A percentile compares a stretch with the other conserved stretches of the same genome.
Conservation (phyloP, 2,329 filamentous ascomycete genomes). For the Colletotrichum liaoningense region DNA sequence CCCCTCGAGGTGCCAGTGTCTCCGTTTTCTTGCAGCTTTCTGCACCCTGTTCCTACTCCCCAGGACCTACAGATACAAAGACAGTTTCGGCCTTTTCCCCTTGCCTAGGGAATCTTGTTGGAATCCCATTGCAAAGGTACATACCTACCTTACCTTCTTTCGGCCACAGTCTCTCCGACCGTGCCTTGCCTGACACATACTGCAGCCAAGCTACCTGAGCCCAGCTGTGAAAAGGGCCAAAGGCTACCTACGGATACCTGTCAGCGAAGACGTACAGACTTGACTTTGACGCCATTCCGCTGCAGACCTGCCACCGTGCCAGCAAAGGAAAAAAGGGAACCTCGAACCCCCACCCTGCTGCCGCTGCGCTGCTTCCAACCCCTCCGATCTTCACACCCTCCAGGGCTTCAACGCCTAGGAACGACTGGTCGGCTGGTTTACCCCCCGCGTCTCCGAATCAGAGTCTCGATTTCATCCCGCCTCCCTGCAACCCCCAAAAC, state of each 20-base stretch:
- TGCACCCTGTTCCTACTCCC: background rate
- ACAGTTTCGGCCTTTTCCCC: background rate
- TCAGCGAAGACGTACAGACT: background rate
- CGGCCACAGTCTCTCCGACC: background rate
- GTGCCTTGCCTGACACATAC: background rate
- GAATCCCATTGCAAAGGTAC: too few species aligned
- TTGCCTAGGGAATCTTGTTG: background rate
- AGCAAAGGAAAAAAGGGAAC: slow-evolving; percentile 1
- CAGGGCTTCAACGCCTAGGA: background rate
- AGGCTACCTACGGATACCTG: background rate
- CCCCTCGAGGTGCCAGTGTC: slow-evolving; percentile 17
- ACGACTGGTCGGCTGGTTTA: slow-evolving; percentile 15
- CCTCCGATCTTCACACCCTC: slow-evolving; percentile 23
- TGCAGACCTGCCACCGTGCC: slow-evolving; percentile 6
- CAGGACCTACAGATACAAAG: background rate
- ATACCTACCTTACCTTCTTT: background rate
- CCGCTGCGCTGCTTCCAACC: slow-evolving; percentile 3
- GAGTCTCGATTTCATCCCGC: background rate
- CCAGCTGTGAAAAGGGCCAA: too few species aligned
- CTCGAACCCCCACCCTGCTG: slow-evolving; percentile 6
- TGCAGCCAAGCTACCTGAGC: background rate
- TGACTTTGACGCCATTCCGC: slow-evolving; percentile 1
- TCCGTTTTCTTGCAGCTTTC: slow-evolving; percentile 24
- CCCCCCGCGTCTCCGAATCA: slow-evolving; percentile 5
- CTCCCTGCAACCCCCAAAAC: background rate